Conservation (phyloP, 2,329 filamentous ascomycete genomes). For the Neopestalotiopsis rosae region DNA sequence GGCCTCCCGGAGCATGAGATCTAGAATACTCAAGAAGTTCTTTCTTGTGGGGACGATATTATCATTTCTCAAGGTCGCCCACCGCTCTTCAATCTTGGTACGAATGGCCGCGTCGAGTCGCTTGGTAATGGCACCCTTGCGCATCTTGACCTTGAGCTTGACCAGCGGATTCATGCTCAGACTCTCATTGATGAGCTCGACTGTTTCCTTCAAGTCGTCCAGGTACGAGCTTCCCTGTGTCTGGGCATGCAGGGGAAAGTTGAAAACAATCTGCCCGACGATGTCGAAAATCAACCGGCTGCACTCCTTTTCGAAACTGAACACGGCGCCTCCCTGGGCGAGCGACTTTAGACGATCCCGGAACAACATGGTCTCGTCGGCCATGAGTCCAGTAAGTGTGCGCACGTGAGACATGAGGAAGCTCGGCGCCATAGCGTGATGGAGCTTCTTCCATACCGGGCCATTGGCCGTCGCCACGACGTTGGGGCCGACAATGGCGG, state of each 20-base stretch:
- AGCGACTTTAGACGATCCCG: constrained; percentile 24
- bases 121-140: constrained; percentile 17
- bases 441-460: constrained; percentile 34
- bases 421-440: constrained; percentile 35
- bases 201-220: constrained; percentile 27
- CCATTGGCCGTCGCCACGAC: constrained; percentile 33
- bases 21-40: constrained; percentile 24
- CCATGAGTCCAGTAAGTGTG: constrained; percentile 29
- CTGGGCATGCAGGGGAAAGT: constrained; percentile 37
- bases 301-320: constrained; percentile 3
- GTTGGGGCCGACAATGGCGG: constrained; percentile 27
- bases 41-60: constrained; percentile 23
- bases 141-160: constrained; percentile 27
- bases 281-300: constrained; percentile 27
- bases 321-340: constrained; percentile 19
- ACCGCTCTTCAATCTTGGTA: constrained; percentile 20
- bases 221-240: constrained; percentile 26
- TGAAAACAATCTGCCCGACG: constrained; percentile 37
- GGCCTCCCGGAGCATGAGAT: constrained; percentile 25
- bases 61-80: constrained; percentile 18
- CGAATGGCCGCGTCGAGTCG: constrained; percentile 20
- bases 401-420: constrained; percentile 32
- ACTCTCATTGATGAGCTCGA: constrained; percentile 31
- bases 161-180: constrained; percentile 30
- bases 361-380: constrained; percentile 31